These are phyloP conservation scores for Talaromyces sp. DNA, from an alignment of 2,329 filamentous ascomycete genomes.

Conservation along the genomic window DNA sequence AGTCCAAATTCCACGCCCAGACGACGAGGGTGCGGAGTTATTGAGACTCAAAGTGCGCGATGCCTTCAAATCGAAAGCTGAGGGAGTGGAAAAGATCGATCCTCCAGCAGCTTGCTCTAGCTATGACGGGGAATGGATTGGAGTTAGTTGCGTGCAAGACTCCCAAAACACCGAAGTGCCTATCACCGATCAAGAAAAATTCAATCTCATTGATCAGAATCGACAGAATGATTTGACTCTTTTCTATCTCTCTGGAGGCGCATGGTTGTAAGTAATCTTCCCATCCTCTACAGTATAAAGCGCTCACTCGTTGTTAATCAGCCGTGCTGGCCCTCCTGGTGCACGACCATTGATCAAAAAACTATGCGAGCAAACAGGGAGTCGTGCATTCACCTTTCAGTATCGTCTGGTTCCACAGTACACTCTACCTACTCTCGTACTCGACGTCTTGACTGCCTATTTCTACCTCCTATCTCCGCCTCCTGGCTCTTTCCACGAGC, in stretches of 20 bases:
- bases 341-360: constrained; percentile 3
- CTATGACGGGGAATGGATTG: constrained; percentile 4
- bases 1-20: background rate
- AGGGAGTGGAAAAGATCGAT: constrained; percentile 2
- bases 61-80: constrained; percentile 4
- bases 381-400: constrained; percentile 6
- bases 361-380: background rate
- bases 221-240: constrained; percentile 6
- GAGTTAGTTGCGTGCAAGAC: background rate
- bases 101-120: background rate
- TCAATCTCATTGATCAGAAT: background rate
- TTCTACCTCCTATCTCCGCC: constrained; percentile 8
- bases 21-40: background rate
- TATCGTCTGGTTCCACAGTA: constrained; percentile 7
- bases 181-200: constrained; percentile 1
- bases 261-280: constrained; percentile 13
- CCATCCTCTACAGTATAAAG: no score
- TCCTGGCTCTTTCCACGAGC: constrained; percentile 1
- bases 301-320: background rate
- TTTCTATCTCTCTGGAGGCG: constrained; percentile 6
- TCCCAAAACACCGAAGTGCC: background rate
- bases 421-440: background rate
- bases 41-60: background rate
- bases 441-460: constrained; percentile 4
- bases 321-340: constrained; percentile 4